Conservation (phyloP, 2,329 filamentous ascomycete species). For the Albifimbria verrucaria region DNA sequence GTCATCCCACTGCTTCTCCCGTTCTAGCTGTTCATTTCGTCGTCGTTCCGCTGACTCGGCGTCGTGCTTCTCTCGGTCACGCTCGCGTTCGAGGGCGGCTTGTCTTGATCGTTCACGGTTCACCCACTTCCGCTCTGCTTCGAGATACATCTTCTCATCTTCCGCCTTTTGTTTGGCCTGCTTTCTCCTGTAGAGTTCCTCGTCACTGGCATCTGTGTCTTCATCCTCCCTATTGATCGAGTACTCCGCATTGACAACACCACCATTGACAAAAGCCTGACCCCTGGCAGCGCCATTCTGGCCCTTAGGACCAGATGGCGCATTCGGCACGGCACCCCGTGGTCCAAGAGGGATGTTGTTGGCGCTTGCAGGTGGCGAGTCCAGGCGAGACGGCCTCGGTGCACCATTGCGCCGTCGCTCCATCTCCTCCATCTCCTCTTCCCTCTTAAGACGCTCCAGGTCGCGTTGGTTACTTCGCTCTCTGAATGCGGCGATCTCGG, state of each 20-base stretch:
- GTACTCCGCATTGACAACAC: conserved; percentile 56
- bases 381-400: conserved; percentile 61
- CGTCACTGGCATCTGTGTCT: conserved; percentile 82
- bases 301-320: conserved; percentile 62
- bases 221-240: conserved; percentile 71
- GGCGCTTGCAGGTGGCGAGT: conserved; percentile 71
- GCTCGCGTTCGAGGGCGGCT: conserved; percentile 81
- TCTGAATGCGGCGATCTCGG: conserved; percentile 90
- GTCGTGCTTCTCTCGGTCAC: conserved; percentile 74
- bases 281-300: conserved; percentile 60
- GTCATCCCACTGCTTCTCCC: conserved; percentile 76
- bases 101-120: conserved; percentile 83
- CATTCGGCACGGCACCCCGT: conserved; percentile 60
- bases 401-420: conserved; percentile 71
- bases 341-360: conserved; percentile 40
- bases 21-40: conserved; percentile 65
- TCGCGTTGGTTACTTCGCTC: conserved; percentile 88
- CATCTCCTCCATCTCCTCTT: conserved; percentile 88
- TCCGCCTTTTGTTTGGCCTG: conserved; percentile 70
- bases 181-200: conserved; percentile 74
- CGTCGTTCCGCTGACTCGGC: conserved; percentile 61
- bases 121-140: conserved; percentile 85
- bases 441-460: conserved; percentile 77
- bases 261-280: conserved; percentile 79
- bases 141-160: conserved; percentile 74